A percentile compares a stretch with the other conserved stretches of the same genome.
These are phyloP conservation scores for Solanum sejunctum DNA, from an alignment of 257 asterid genomes.

Conservation along the genomic window DNA sequence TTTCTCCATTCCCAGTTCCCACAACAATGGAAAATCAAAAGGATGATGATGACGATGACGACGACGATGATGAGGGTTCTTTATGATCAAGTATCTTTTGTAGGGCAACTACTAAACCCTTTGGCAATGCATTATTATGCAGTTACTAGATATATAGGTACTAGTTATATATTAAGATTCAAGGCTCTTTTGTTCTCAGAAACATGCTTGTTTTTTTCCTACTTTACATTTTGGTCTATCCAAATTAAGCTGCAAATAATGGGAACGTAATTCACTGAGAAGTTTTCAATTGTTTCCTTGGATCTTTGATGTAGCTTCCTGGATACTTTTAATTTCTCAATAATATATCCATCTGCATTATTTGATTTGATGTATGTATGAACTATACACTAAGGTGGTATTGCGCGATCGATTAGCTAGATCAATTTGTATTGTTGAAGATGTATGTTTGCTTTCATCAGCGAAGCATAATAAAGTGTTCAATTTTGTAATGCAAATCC, in stretches of 20 bases:
- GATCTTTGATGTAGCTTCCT: neutral
- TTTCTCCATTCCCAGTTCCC: neutral
- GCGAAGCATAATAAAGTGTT: neutral
- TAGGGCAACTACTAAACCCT: constrained; percentile 53
- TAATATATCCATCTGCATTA: neutral
- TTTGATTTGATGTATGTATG: neutral
- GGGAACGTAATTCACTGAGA: neutral
- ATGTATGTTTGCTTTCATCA: neutral
- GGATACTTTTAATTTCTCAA: neutral
- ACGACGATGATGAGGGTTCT: neutral
- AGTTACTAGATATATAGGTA: neutral
- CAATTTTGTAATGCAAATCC: neutral
- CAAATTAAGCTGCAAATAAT: neutral
- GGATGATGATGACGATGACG: neutral
- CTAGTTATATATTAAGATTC: neutral
- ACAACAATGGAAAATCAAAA: neutral
- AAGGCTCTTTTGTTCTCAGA: neutral
- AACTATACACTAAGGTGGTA: neutral
- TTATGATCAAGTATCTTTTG: neutral
- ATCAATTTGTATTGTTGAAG: neutral
- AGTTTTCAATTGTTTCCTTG: neutral
- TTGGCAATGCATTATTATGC: constrained; percentile 31
- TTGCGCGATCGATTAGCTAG: neutral
- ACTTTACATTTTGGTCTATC: neutral
- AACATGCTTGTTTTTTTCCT: neutral